Evolutionary conservation across 345 rosid species (phyloP).

Genomic region (Psidium guajava): DNA sequence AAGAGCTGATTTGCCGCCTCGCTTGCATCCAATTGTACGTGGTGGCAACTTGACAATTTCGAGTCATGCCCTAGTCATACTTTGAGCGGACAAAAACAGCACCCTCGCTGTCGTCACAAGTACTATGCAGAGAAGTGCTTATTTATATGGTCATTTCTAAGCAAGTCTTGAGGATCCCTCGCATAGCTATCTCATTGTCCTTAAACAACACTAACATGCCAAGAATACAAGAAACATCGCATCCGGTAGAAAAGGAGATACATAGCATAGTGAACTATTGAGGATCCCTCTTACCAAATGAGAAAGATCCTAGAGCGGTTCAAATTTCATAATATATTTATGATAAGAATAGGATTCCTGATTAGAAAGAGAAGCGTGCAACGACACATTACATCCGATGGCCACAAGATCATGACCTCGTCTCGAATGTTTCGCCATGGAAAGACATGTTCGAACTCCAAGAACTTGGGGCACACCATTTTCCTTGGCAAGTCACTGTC

Average conservation of each 20-base stretch:
- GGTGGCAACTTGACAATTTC: neutral
- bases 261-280: neutral
- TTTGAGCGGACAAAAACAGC: neutral
- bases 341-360: neutral
- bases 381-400: neutral
- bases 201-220: neutral
- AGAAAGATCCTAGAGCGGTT: neutral
- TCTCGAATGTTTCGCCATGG: neutral
- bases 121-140: neutral
- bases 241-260: neutral
- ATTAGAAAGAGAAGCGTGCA: neutral
- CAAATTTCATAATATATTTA: neutral
- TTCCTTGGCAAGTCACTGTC: neutral
- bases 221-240: neutral
- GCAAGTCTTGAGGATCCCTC: neutral
- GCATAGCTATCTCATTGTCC: neutral
- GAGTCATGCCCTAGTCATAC: neutral
- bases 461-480: neutral
- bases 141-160: neutral
- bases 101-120: neutral
- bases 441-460: neutral
- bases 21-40: neutral
- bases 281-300: neutral
- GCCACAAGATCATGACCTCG: neutral
- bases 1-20: neutral